These are phyloP conservation scores for Tilletia horrida DNA, from an alignment of 1,284 basidiomycete genomes.

Conservation along the genomic window DNA sequence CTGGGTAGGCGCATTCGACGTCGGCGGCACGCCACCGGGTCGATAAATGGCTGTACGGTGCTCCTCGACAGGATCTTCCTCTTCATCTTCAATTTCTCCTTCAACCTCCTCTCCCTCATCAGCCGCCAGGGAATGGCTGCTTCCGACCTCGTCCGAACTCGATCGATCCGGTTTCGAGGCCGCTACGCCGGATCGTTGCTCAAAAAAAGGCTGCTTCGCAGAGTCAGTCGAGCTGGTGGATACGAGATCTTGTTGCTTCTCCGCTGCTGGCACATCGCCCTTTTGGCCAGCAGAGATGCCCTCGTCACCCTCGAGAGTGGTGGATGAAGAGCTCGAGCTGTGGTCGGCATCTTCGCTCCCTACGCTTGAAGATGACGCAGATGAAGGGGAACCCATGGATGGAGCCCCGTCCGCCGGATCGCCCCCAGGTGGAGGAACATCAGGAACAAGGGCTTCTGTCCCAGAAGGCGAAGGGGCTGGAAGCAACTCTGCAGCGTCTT, in stretches of 20 bases:
- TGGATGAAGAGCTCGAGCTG: slow-evolving; percentile 4
- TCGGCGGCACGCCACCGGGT: slow-evolving; percentile 21
- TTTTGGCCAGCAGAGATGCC: neutral
- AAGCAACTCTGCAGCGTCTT: slow-evolving; percentile 12
- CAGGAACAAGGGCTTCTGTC: neutral
- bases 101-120: slow-evolving; percentile 9
- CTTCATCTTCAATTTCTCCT: slow-evolving; percentile 21
- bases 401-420: neutral
- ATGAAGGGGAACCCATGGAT: neutral
- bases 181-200: slow-evolving; percentile 16
- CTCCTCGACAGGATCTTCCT: slow-evolving; percentile 34
- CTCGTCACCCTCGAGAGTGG: neutral
- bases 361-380: neutral
- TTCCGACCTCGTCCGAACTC: slow-evolving; percentile 3
- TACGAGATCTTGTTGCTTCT: neutral
- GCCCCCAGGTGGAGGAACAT: neutral
- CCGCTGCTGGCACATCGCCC: neutral
- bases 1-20: too few relatives aligned
- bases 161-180: slow-evolving; percentile 15
- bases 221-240: too few relatives aligned
- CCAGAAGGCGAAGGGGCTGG: slow-evolving; percentile 11
- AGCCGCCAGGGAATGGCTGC: neutral
- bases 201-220: slow-evolving; percentile 8
- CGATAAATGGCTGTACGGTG: slow-evolving; percentile 45
- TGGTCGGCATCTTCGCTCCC: slow-evolving; percentile 4